A percentile compares a stretch with the other conserved stretches of the same genome.
These are phyloP conservation scores for Gilbertella persicaria DNA, from an alignment of 371 early-diverging fungal genomes.

Conservation along the genomic window DNA sequence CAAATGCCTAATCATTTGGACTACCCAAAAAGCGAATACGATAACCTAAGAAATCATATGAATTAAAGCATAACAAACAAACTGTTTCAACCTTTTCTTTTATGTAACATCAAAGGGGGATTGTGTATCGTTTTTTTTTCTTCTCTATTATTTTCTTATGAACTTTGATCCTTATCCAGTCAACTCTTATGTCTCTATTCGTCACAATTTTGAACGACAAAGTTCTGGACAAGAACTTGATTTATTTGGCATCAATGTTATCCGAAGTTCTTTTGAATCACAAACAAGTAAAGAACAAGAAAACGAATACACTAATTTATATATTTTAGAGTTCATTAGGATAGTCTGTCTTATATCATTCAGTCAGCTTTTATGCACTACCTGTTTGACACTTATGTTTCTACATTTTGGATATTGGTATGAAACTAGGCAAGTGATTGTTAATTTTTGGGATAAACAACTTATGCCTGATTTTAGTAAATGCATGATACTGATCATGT, in stretches of 20 bases:
- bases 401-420: slow-evolving; percentile 12
- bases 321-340: slow-evolving; percentile 13
- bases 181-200: slow-evolving; percentile 11
- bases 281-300: slow-evolving; percentile 55
- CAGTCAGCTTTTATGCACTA: slow-evolving; percentile 2
- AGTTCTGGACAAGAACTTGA: slow-evolving; percentile 43
- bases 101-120: no score
- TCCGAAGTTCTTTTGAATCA: slow-evolving; percentile 24
- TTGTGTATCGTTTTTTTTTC: no score
- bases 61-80: background rate
- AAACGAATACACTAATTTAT: background rate
- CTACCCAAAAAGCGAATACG: slow-evolving; percentile 52
- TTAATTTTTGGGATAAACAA: background rate
- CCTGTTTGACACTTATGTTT: background rate
- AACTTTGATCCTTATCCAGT: background rate
- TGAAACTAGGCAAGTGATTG: slow-evolving; percentile 19
- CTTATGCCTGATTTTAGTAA: slow-evolving; percentile 12
- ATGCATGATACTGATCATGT: slow-evolving; percentile 39
- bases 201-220: slow-evolving; percentile 23
- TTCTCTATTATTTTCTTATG: no score
- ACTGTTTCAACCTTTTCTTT: background rate
- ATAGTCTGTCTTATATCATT: slow-evolving; percentile 17
- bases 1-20: slow-evolving; percentile 44
- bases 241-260: slow-evolving; percentile 41
- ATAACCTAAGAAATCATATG: slow-evolving; percentile 44